A percentile compares a stretch with the other conserved stretches of the same genome.
Evolutionary conservation across 1,139 yeast genomes (phyloP).

Genomic region (Kazachstania sp.): DNA sequence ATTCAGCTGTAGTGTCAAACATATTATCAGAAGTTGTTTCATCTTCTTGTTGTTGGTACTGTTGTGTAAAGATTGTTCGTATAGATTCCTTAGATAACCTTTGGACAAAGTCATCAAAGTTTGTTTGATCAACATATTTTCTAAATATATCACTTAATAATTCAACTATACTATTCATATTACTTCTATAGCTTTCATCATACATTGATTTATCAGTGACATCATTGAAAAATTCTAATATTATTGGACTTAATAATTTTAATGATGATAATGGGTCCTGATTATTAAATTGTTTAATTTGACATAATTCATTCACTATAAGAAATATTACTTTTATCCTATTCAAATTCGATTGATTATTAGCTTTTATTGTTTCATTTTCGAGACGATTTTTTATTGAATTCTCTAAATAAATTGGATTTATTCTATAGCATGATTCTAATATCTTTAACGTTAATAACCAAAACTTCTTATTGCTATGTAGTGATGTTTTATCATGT

Average conservation of each 20-base stretch:
- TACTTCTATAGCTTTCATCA: background rate
- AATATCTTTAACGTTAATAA: constrained; percentile 24
- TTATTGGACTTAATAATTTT: constrained; percentile 13
- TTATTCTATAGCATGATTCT: constrained; percentile 25
- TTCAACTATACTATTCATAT: background rate
- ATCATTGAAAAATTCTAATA: constrained; percentile 14
- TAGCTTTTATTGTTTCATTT: constrained; percentile 4
- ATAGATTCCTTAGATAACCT: background rate
- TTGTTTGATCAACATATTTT: background rate
- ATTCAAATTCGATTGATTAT: constrained; percentile 3
- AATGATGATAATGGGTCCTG: constrained; percentile 13
- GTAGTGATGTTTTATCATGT: background rate
- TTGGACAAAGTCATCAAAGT: background rate
- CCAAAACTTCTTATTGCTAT: constrained; percentile 25
- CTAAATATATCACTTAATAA: constrained; percentile 1
- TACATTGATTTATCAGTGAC: background rate
- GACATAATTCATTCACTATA: constrained; percentile 19
- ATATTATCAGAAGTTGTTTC: background rate
- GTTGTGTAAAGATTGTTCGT: background rate
- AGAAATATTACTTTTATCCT: constrained; percentile 13
- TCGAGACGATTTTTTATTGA: constrained; percentile 6
- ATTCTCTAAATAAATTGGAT: constrained; percentile 14
- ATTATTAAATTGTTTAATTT: constrained; percentile 12
- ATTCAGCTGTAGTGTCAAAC: constrained; percentile 12
- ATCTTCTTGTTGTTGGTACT: background rate